These are phyloP conservation scores for Rhodomyrtus psidioides DNA, from an alignment of 441 rosid species.

Conservation along the genomic window DNA sequence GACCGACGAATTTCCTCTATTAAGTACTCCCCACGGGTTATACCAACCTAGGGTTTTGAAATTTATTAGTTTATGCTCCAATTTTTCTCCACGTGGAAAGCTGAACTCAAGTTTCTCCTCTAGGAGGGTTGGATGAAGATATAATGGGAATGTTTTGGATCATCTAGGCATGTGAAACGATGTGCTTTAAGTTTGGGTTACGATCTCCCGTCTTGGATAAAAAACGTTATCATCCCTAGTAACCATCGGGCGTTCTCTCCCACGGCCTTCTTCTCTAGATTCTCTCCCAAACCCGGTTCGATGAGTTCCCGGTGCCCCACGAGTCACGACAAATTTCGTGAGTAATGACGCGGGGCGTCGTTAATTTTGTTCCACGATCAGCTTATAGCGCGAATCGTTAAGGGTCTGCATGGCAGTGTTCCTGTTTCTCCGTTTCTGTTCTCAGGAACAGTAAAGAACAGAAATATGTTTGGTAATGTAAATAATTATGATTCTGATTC, in stretches of 20 bases:
- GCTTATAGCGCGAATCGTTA: background rate
- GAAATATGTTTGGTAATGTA: too few species aligned
- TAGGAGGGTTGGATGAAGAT: background rate
- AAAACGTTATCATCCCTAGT: background rate
- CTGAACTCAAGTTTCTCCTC: background rate
- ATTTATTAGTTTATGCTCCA: background rate
- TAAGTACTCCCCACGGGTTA: background rate
- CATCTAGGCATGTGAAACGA: background rate
- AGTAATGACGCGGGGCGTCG: background rate
- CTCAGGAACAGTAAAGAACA: too few species aligned
- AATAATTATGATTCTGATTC: too few species aligned
- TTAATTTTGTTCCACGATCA: background rate
- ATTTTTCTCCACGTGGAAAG: background rate
- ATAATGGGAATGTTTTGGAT: background rate
- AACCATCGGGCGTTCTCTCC: background rate
- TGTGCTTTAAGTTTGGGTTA: background rate
- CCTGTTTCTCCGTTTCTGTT: too few species aligned
- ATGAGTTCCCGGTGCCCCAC: background rate
- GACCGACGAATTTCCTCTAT: background rate
- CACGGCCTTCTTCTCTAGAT: background rate
- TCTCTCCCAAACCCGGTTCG: background rate
- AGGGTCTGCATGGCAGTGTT: too few species aligned
- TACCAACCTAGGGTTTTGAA: background rate
- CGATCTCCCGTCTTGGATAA: background rate
- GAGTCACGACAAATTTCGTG: too few species aligned